These are phyloP conservation scores for Barnettozyma sucrosica DNA, from an alignment of 805 yeast genomes.

Conservation along the genomic window DNA sequence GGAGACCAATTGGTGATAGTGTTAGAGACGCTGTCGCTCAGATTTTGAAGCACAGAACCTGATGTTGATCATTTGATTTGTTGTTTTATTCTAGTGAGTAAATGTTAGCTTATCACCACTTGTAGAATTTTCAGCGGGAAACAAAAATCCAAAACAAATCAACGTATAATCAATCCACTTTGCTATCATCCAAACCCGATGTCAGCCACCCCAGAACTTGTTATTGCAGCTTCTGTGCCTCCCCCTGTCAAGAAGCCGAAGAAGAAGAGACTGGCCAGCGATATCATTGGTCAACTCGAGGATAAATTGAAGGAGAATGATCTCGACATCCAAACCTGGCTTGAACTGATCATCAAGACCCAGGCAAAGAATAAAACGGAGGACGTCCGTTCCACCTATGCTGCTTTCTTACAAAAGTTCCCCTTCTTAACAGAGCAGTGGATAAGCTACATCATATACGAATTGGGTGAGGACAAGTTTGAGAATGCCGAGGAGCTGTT, in stretches of 20 bases:
- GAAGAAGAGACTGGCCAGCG: constrained; percentile 29
- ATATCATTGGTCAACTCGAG: constrained; percentile 53
- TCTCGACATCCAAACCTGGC: constrained; percentile 51
- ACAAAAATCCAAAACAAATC: not conserved
- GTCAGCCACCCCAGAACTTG: constrained; percentile 1
- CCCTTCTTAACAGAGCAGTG: constrained; percentile 69
- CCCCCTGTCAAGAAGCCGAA: constrained; percentile 7
- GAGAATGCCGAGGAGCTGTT: constrained; percentile 62
- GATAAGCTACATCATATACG: constrained; percentile 64
- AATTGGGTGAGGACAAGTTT: constrained; percentile 59
- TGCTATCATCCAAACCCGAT: not conserved
- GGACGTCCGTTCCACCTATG: constrained; percentile 52
- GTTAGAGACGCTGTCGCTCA: constrained; percentile 1
- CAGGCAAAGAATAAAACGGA: constrained; percentile 53
- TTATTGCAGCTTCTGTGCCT: not conserved
- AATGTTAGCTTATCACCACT: too few relatives aligned
- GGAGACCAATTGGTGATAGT: not conserved
- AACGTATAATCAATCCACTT: not conserved
- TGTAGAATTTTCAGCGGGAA: not conserved
- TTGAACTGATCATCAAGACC: constrained; percentile 41
- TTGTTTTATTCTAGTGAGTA: not conserved
- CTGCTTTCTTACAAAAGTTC: constrained; percentile 55
- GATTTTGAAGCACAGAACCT: not conserved
- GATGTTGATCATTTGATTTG: not conserved
- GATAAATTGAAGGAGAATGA: constrained; percentile 49